These are phyloP conservation scores for Musa schizocarpa DNA, from an alignment of 176 grass and related monocot species.

Conservation along the genomic window DNA sequence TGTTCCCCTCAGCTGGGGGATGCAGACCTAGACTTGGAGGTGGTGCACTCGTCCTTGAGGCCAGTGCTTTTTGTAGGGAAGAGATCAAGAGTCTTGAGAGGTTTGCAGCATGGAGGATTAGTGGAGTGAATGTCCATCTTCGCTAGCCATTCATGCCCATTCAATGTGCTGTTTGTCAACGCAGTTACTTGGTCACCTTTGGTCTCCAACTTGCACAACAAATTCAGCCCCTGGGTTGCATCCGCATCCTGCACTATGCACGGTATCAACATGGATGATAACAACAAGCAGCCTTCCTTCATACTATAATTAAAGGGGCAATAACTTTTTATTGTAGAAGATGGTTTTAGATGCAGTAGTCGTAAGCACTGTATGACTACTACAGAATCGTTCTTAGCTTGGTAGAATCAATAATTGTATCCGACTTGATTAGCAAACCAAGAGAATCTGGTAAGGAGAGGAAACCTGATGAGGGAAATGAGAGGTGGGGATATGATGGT, in stretches of 20 bases:
- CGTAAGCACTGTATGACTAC: too few species aligned
- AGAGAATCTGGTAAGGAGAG: background rate
- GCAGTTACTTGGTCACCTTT: background rate
- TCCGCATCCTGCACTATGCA: background rate
- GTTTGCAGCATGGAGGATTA: conserved; percentile 26
- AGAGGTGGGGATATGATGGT: background rate
- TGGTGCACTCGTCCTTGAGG: conserved; percentile 48
- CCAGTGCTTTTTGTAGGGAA: conserved; percentile 56
- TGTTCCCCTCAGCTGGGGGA: conserved; percentile 1
- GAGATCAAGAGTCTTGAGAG: conserved; percentile 85
- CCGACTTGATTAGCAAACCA: too few species aligned
- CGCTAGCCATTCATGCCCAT: conserved; percentile 15
- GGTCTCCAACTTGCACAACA: conserved; percentile 6
- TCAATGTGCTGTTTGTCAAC: background rate
- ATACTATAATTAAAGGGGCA: too few species aligned
- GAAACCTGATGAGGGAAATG: conserved; percentile 17
- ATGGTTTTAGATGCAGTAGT: too few species aligned
- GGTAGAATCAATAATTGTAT: background rate
- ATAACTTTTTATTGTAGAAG: too few species aligned
- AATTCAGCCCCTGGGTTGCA: conserved; percentile 1
- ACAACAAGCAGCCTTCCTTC: too few species aligned
- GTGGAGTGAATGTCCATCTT: background rate
- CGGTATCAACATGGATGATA: too few species aligned
- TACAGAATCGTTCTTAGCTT: too few species aligned
- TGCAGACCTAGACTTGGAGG: background rate